Conservation (phyloP, 1,284 basidiomycete genomes). For the Pholiota adiposa region DNA sequence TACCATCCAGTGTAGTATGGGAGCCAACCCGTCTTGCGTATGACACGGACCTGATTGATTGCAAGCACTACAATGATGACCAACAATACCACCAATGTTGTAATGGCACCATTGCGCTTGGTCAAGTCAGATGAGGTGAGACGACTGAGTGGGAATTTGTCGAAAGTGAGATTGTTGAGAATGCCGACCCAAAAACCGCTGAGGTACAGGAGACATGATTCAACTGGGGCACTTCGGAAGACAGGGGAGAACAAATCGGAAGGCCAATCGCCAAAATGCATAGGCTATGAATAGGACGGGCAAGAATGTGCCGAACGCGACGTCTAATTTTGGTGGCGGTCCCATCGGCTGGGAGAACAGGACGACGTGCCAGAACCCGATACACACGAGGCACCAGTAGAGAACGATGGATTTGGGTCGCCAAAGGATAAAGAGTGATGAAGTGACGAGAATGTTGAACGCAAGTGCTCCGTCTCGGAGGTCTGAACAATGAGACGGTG, state of each 20-base stretch:
- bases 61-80: conserved; percentile 63
- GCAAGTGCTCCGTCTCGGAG: conserved; percentile 69
- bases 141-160: conserved; percentile 75
- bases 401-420: conserved; percentile 73
- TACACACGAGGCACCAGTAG: conserved; percentile 81
- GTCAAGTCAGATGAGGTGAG: conserved; percentile 73
- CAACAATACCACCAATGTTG: conserved; percentile 73
- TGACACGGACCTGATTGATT: conserved; percentile 81
- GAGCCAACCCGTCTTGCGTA: conserved; percentile 83
- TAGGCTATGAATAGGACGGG: conserved; percentile 82
- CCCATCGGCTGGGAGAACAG: conserved; percentile 80
- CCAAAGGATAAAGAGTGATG: conserved; percentile 71
- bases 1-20: conserved; percentile 78
- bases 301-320: conserved; percentile 78
- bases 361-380: conserved; percentile 88
- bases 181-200: conserved; percentile 84
- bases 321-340: conserved; percentile 70
- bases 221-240: conserved; percentile 72
- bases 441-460: conserved; percentile 72
- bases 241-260: conserved; percentile 77
- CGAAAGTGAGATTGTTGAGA: conserved; percentile 65
- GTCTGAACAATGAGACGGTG: conserved; percentile 71
- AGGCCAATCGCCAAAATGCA: conserved; percentile 78
- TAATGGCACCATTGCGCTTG: conserved; percentile 72
- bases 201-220: conserved; percentile 76